phyloP scores from a whole-genome alignment of 2,329 filamentous ascomycete species.

The Nectriaceae sp. region DNA sequence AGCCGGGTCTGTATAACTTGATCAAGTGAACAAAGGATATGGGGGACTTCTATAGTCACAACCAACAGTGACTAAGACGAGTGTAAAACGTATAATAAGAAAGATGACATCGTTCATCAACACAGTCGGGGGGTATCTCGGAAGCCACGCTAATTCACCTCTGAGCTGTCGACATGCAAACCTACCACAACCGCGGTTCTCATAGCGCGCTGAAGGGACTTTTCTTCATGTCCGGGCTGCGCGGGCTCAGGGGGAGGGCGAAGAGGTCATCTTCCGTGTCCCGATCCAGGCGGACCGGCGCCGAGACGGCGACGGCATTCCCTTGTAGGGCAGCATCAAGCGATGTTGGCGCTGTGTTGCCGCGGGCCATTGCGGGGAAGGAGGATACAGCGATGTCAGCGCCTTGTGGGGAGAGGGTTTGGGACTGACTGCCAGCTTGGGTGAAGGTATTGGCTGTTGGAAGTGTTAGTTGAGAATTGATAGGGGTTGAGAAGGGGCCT shows the following conservation, averaged over 20 bases:
- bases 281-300: conserved; percentile 19
- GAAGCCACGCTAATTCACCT: neutral
- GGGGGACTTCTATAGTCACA: too few relatives aligned
- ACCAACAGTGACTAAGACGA: too few relatives aligned
- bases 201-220: conserved; percentile 71
- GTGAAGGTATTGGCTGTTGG: conserved; percentile 38
- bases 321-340: conserved; percentile 35
- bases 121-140: neutral
- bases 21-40: neutral
- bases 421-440: conserved; percentile 33
- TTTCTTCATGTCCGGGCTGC: conserved; percentile 82
- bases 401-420: conserved; percentile 33
- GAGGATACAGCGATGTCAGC: conserved; percentile 39
- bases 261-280: conserved; percentile 76
- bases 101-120: neutral
- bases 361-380: conserved; percentile 33
- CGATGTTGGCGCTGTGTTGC: conserved; percentile 29
- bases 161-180: neutral
- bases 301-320: conserved; percentile 16
- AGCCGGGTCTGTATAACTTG: too few relatives aligned
- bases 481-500: conserved; percentile 22
- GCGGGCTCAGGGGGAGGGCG: conserved; percentile 81
- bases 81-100: neutral
- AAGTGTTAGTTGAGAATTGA: conserved; percentile 17
- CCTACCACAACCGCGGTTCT: neutral